A percentile compares a stretch with the other conserved stretches of the same genome.
phyloP scores from a whole-genome alignment of 495 filamentous ascomycete genomes.

The Penicillium chermesinum region DNA sequence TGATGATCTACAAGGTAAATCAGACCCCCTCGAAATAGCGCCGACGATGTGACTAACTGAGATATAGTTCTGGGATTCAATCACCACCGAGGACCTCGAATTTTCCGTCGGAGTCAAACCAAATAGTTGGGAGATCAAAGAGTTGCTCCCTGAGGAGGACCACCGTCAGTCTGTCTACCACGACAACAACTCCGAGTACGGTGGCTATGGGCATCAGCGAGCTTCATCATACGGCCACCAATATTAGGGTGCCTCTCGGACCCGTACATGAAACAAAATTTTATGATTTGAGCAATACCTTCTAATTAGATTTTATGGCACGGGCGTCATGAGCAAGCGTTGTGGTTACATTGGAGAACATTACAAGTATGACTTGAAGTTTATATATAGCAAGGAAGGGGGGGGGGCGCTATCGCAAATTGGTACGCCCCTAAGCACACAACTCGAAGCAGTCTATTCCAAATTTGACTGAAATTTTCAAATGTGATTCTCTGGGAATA shows the following conservation, averaged over 20 bases:
- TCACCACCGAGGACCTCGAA: constrained; percentile 96
- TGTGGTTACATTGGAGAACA: neutral
- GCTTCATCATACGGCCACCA: constrained; percentile 33
- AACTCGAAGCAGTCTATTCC: too few relatives aligned
- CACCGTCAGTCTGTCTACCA: constrained; percentile 71
- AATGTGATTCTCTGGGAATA: neutral
- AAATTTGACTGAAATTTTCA: neutral
- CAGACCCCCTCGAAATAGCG: neutral
- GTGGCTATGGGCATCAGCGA: constrained; percentile 51
- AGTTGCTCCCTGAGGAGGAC: constrained; percentile 84
- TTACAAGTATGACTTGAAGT: too few relatives aligned
- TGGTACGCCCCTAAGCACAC: too few relatives aligned
- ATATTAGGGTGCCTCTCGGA: constrained; percentile 16
- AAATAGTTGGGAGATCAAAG: constrained; percentile 99
- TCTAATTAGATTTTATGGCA: constrained; percentile 6
- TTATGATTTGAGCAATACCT: constrained; percentile 8
- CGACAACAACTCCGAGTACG: constrained; percentile 58
- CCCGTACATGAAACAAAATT: constrained; percentile 19
- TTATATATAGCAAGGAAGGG: too few relatives aligned
- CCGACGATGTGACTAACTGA: constrained; percentile 7
- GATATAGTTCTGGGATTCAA: constrained; percentile 95
- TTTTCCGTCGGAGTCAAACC: constrained; percentile 93
- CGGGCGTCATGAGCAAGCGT: neutral
- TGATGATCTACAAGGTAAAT: constrained; percentile 99
- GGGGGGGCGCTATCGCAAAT: too few relatives aligned